phyloP scores from a whole-genome alignment of 139 green algal genomes.

The Coccomyxa sp. region DNA sequence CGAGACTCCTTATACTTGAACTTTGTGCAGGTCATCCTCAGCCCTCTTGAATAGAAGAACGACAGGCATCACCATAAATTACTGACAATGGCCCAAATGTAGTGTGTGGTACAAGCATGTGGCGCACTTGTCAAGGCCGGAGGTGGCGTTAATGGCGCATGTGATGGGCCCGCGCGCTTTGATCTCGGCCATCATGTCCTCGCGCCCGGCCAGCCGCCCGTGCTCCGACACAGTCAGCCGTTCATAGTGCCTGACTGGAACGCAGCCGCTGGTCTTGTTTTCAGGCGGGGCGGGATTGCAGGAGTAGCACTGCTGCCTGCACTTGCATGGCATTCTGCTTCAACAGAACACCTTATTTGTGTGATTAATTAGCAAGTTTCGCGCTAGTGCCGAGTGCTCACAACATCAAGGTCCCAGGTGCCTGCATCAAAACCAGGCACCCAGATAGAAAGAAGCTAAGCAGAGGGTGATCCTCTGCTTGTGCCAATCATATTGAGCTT shows the following conservation, averaged over 20 bases:
- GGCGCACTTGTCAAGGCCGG: not conserved
- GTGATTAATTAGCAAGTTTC: no score
- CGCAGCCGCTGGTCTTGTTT: conserved; percentile 7
- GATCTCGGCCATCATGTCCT: conserved; percentile 85
- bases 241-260: not conserved
- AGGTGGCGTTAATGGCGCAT: conserved; percentile 76
- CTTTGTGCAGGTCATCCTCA: no score
- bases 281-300: conserved; percentile 33
- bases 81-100: no score
- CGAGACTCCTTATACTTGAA: no score
- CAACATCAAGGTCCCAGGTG: no score
- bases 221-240: conserved; percentile 48
- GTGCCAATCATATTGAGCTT: no score
- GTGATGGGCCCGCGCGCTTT: conserved; percentile 73
- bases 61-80: not conserved
- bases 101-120: not conserved
- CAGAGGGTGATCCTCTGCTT: no score
- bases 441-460: no score
- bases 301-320: conserved; percentile 62
- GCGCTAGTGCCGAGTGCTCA: no score
- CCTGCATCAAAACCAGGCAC: no score
- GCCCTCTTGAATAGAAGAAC: not conserved
- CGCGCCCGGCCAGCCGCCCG: conserved; percentile 53
- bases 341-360: no score
- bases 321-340: no score